Conservation (phyloP, 1,284 basidiomycete genomes). For the Kwoniella shivajii region DNA sequence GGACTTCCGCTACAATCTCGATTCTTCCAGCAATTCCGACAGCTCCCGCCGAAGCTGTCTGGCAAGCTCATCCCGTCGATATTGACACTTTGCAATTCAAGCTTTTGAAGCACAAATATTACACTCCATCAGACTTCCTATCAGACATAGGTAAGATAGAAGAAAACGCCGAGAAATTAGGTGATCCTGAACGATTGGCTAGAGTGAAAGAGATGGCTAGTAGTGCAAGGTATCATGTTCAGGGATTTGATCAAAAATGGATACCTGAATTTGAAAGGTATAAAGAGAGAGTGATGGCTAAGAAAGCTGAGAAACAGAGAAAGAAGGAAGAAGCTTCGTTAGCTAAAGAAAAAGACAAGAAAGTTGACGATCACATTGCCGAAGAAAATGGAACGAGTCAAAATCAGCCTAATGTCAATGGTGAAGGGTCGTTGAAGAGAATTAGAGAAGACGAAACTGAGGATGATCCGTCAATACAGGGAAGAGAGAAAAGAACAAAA, state of each 20-base stretch:
- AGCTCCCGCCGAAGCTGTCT: slow-evolving; percentile 19
- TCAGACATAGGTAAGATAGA: slow-evolving; percentile 87
- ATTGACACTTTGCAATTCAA: slow-evolving; percentile 87
- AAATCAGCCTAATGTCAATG: not conserved
- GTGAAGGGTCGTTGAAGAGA: slow-evolving; percentile 38
- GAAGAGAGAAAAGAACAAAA: slow-evolving; percentile 66
- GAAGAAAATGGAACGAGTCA: not conserved
- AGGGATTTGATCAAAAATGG: slow-evolving; percentile 81
- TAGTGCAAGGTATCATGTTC: slow-evolving; percentile 78
- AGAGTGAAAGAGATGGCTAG: slow-evolving; percentile 89
- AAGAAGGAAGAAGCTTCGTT: slow-evolving; percentile 66
- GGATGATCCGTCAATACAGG: slow-evolving; percentile 24
- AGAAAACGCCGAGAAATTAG: slow-evolving; percentile 72
- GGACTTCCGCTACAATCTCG: not conserved
- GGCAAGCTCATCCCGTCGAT: slow-evolving; percentile 70
- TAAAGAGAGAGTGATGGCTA: slow-evolving; percentile 75
- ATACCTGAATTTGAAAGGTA: slow-evolving; percentile 83
- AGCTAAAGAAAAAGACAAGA: slow-evolving; percentile 58
- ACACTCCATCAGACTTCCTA: slow-evolving; percentile 83
- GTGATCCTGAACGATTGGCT: slow-evolving; percentile 74
- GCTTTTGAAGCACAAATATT: slow-evolving; percentile 83
- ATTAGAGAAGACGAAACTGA: slow-evolving; percentile 41
- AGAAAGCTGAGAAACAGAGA: slow-evolving; percentile 58
- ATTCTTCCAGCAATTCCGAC: slow-evolving; percentile 3
- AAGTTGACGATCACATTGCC: slow-evolving; percentile 27